Conservation (phyloP, 208 protist species). For the Trypanosoma caninum region DNA sequence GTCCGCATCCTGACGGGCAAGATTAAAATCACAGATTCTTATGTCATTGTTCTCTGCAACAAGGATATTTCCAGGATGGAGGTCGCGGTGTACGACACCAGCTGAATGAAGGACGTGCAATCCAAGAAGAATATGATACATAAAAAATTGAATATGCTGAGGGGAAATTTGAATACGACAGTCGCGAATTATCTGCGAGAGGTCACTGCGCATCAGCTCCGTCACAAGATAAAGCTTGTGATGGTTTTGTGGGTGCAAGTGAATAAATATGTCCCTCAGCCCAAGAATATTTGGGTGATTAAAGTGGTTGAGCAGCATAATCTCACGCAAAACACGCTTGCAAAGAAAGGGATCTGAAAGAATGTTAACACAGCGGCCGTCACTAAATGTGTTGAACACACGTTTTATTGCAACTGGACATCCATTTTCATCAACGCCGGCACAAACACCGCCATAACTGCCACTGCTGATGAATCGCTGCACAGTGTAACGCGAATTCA, state of each 20-base stretch:
- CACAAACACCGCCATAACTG: slow-evolving; percentile 87
- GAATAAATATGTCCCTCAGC: slow-evolving; percentile 93
- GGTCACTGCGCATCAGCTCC: slow-evolving; percentile 94
- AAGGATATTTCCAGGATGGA: slow-evolving; percentile 89
- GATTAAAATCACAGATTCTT: slow-evolving; percentile 96
- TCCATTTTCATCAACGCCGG: slow-evolving; percentile 63
- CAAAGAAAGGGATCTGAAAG: slow-evolving; percentile 84
- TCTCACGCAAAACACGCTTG: slow-evolving; percentile 91
- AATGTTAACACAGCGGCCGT: slow-evolving; percentile 80
- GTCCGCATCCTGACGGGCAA: slow-evolving; percentile 89
- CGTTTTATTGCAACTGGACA: slow-evolving; percentile 79
- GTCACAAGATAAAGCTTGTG: slow-evolving; percentile 97
- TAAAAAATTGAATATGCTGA: slow-evolving; percentile 95
- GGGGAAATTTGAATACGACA: slow-evolving; percentile 93
- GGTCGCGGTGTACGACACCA: slow-evolving; percentile 89
- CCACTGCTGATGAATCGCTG: slow-evolving; percentile 85
- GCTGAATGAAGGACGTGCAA: slow-evolving; percentile 93
- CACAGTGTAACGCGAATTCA: slow-evolving; percentile 75
- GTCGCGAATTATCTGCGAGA: slow-evolving; percentile 93
- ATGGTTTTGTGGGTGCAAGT: slow-evolving; percentile 70
- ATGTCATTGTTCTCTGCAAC: slow-evolving; percentile 93
- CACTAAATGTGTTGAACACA: slow-evolving; percentile 84
- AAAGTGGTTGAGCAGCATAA: slow-evolving; percentile 94
- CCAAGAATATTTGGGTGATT: slow-evolving; percentile 96
- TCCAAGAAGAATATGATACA: slow-evolving; percentile 94